These are phyloP conservation scores for Jasminum sambac DNA, from an alignment of 257 asterid species.

Conservation along the genomic window DNA sequence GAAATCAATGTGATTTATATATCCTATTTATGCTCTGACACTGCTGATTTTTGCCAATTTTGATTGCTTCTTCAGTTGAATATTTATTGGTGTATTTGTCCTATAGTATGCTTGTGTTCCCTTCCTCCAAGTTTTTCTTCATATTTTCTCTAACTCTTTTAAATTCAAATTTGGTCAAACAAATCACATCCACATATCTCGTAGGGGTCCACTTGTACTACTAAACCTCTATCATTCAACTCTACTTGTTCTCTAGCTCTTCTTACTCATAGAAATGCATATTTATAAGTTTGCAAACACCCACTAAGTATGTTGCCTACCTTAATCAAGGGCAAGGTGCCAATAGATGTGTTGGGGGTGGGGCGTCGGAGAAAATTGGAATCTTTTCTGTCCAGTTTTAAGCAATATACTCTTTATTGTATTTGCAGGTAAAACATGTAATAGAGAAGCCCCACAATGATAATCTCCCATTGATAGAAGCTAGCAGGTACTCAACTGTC, in stretches of 20 bases:
- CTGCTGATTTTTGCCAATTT: not conserved
- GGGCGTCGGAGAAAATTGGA: no score
- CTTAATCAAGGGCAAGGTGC: not conserved
- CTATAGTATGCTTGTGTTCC: no score
- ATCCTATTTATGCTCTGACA: not conserved
- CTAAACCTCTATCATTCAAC: no score
- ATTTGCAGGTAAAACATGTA: conserved; percentile 77
- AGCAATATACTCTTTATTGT: conserved; percentile 15
- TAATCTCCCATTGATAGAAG: conserved; percentile 96
- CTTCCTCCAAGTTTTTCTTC: no score
- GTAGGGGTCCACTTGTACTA: no score
- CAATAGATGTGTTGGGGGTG: not conserved
- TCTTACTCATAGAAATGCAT: no score
- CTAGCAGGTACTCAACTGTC: conserved; percentile 71
- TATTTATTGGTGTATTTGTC: not conserved
- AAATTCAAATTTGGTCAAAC: not conserved
- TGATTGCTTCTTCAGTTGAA: not conserved
- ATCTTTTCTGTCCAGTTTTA: not conserved
- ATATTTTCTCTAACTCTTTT: no score
- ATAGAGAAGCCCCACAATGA: conserved; percentile 95
- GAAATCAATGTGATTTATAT: not conserved
- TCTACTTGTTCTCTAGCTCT: no score
- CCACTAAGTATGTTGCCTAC: not conserved
- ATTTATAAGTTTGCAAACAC: no score
- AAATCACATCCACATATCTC: no score